Conservation (phyloP, 306 rosid genomes). For the Mimosa bimucronata region DNA sequence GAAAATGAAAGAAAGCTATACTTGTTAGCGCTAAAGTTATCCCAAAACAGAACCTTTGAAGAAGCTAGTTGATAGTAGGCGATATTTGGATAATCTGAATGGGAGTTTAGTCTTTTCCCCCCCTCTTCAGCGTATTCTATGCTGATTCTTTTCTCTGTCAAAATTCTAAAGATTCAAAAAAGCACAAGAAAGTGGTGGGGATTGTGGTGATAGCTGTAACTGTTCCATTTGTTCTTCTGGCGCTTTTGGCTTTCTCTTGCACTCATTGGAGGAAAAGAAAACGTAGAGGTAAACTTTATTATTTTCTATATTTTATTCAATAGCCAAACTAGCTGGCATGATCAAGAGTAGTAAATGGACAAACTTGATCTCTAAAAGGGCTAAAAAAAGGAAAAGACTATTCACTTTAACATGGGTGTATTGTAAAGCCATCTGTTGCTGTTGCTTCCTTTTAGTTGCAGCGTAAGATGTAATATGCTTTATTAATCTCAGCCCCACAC, state of each 20-base stretch:
- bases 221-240: conserved; percentile 2
- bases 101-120: neutral
- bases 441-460: too few species aligned
- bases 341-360: neutral
- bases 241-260: conserved; percentile 16
- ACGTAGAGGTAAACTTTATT: conserved; percentile 6
- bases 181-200: conserved; percentile 15
- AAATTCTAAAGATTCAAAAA: neutral
- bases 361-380: neutral
- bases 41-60: neutral
- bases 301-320: neutral
- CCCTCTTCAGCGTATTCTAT: neutral
- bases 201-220: neutral
- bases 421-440: too few species aligned
- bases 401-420: too few species aligned
- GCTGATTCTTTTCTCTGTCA: neutral
- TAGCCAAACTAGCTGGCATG: neutral
- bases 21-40: neutral
- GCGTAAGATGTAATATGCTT: too few species aligned
- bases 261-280: conserved; percentile 9
- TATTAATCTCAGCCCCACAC: too few species aligned
- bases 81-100: neutral
- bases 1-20: neutral
- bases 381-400: too few species aligned
- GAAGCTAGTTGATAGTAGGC: neutral